Evolutionary conservation across 805 yeast species (phyloP), one percentile per base, ranked within the genome.

Genomic region (Metschnikowia baotianmanensis): DNA sequence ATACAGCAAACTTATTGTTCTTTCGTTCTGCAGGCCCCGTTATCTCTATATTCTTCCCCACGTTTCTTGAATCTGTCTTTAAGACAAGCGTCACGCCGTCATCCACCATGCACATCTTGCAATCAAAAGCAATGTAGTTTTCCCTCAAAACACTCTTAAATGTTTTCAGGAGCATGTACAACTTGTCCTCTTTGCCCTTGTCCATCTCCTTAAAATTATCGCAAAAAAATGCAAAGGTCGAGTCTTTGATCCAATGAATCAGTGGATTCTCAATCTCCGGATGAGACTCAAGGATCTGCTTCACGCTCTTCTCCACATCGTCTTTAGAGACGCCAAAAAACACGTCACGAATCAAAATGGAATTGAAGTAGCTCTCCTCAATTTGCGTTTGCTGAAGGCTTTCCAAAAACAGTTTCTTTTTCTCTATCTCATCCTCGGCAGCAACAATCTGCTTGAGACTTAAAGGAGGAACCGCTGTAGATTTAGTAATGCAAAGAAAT

Each of bases 241-340:
- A 61, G 23, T 65, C 76, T 18, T 58, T 59, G 27, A 69, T 49
- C 74, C 76, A 70, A 31, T 62, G 64, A n/a, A 76, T 39, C 4
- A 45, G 48, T 2, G 66, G 58, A 7, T 58, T 57, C 7, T 45
- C 48, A 2, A 61, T 32, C 4, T 42, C 56, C 41, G 52, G 62
- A 29, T 42, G 45, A 8, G 46, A 43, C 10, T 59, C 58, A 16
- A 62, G 51, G 8, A 58, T 34, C 3, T 47, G 48, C 11, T 21
- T 33, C 13, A 73, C 55, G 8, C 59, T 53, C 0, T 43, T 51
- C 34, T 68, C 72, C 9, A 81, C 47, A 15, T 71, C 74, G 7
- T 69, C 71, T 37, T 61, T 62, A 0, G 79, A 72, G 1, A 75
- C 67, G 1, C 86, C 86, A 36, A 73, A 65, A 27, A 75, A 73